Base-by-base conservation (phyloP, 768 basidiomycete genomes). In the Grammothele lineata region DNA sequence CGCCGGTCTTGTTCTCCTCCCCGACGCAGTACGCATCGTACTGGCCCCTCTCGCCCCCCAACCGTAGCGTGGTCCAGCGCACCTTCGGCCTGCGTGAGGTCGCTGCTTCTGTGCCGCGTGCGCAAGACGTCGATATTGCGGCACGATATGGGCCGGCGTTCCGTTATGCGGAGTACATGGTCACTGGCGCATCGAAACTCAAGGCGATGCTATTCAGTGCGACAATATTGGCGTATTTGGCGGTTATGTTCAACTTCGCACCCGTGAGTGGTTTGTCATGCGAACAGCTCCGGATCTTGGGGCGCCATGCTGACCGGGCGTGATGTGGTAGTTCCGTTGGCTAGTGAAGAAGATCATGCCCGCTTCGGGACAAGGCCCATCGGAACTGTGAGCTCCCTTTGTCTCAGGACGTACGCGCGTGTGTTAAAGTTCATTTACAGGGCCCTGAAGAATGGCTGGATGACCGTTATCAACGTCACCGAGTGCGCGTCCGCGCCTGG, bases 391-490 rank as follows among this genome's bases (percentile, higher is more conserved):
- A 51, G 78, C 71, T 15, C n/a, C 17, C n/a, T n/a, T n/a, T n/a
- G n/a, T n/a, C n/a, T n/a, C n/a, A n/a, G n/a, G n/a, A n/a, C n/a
- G n/a, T n/a, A n/a, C n/a, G n/a, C n/a, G n/a, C n/a, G n/a, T n/a
- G n/a, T n/a, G n/a, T n/a, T n/a, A n/a, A n/a, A n/a, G n/a, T n/a
- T n/a, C n/a, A n/a, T n/a, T 14, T 11, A 14, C 50, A 88, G 86
- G 40, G 55, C 66, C 21, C 75, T 82, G 64, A 59, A 83, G 57
- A 72, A 73, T 2, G n/a, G n/a, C n/a, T n/a, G n/a, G n/a, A n/a
- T n/a, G n/a, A n/a, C n/a, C n/a, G 66, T 77, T 8, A 83, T 76
- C 21, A 95, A 92, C 59, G 67, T 92, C 45, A 86, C 90, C 0
- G 74, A 72, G 2, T 81, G 87, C 3, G 69, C 75, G 10, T 68